phyloP scores from a whole-genome alignment of 1,139 yeast species.

The Geotrichum histeridarum region DNA sequence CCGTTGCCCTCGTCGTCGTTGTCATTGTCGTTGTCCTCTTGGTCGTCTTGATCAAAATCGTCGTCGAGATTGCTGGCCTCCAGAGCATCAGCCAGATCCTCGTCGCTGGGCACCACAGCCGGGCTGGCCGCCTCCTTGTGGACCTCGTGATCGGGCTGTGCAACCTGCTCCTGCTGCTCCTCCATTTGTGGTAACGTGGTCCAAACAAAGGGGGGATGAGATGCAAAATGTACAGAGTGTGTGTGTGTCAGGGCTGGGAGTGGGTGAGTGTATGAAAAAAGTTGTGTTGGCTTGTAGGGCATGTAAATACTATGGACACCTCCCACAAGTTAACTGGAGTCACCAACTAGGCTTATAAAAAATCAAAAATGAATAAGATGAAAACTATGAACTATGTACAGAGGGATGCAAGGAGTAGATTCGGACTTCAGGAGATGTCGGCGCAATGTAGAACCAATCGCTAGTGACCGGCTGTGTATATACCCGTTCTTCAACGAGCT shows the following conservation, averaged over 20 bases:
- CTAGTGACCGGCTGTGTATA: slow-evolving; percentile 23
- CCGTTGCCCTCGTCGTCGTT: background rate
- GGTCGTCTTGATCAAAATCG: background rate
- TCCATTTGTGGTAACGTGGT: background rate
- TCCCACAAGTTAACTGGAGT: background rate
- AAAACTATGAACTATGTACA: background rate
- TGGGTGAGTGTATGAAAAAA: too few species aligned
- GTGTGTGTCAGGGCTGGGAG: background rate
- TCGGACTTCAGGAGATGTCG: slow-evolving; percentile 24
- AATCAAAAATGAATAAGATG: background rate
- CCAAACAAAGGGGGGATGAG: too few species aligned
- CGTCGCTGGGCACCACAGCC: too few species aligned
- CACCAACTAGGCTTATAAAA: background rate
- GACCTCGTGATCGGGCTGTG: background rate
- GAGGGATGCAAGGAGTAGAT: slow-evolving; percentile 15
- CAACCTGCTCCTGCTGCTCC: background rate
- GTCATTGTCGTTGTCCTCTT: background rate
- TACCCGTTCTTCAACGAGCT: slow-evolving; percentile 32
- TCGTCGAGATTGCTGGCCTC: background rate
- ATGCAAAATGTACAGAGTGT: too few species aligned
- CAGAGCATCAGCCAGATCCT: too few species aligned
- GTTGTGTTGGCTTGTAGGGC: too few species aligned
- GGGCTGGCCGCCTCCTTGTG: background rate
- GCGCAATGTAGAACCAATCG: slow-evolving; percentile 24
- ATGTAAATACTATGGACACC: too few species aligned